Conservation (phyloP, 2,329 filamentous ascomycete genomes). For the Emydomyces testavorans region DNA sequence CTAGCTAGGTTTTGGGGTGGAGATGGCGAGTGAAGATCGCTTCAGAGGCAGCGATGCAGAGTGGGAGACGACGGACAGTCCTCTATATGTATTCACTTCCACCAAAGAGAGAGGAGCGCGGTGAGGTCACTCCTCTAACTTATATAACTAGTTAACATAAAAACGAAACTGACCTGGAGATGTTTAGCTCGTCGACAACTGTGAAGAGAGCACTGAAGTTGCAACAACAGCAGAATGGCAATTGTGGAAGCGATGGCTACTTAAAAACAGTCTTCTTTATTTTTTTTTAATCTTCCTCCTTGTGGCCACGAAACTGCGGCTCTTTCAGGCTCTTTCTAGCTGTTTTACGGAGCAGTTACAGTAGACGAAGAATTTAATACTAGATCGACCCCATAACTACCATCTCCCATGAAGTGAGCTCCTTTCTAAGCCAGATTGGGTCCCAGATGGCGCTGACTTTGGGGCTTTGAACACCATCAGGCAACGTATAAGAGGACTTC, state of each 20-base stretch:
- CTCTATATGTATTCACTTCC: no score
- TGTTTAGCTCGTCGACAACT: not conserved
- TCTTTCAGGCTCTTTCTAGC: not conserved
- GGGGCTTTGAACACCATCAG: not conserved
- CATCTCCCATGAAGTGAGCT: no score
- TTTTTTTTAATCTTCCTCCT: not conserved
- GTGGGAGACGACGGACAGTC: no score
- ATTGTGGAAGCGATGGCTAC: not conserved
- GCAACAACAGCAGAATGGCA: not conserved
- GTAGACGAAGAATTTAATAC: no score
- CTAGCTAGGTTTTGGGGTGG: slow-evolving; percentile 1
- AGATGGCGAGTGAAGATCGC: slow-evolving; percentile 1
- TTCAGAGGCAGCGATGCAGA: not conserved
- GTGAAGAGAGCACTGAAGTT: not conserved
- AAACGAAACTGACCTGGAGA: not conserved
- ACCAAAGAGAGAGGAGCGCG: no score
- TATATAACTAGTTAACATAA: not conserved
- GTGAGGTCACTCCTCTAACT: no score
- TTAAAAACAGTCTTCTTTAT: no score
- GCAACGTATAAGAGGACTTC: not conserved
- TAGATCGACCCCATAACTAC: not conserved
- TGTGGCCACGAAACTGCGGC: slow-evolving; percentile 9
- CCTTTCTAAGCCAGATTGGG: not conserved
- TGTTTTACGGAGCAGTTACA: no score
- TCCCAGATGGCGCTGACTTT: not conserved